Percentiles rank a stretch among this genome's conserved stretches.
Conservation (phyloP, 1,139 yeast genomes). For the Pichia cactophila region DNA sequence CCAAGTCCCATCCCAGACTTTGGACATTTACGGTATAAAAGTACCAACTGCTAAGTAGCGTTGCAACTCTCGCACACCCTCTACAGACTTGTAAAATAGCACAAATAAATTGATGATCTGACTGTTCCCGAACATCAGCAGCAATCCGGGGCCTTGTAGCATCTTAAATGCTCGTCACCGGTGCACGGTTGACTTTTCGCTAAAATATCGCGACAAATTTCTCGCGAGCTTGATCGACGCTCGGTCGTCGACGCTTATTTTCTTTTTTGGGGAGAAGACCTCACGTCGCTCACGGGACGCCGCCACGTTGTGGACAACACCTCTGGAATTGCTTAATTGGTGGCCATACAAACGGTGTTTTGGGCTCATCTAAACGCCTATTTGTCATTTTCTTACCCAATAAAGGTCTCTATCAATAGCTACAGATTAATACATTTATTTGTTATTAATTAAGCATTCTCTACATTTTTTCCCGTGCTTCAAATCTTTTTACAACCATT, state of each 20-base stretch:
- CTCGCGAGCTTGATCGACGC: neutral
- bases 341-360: neutral
- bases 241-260: neutral
- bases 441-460: constrained; percentile 1
- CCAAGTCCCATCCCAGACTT: constrained; percentile 40
- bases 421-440: constrained; percentile 2
- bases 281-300: neutral
- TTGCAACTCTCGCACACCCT: neutral
- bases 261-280: neutral
- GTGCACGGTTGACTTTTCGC: too few relatives aligned
- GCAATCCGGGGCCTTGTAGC: too few relatives aligned
- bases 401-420: neutral
- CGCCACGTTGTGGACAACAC: constrained; percentile 1
- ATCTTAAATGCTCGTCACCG: too few relatives aligned
- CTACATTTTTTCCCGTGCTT: neutral
- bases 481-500: neutral
- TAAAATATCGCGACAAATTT: too few relatives aligned
- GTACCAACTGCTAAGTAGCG: constrained; percentile 1
- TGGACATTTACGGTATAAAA: constrained; percentile 43
- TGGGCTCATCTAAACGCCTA: neutral
- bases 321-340: neutral
- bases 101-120: too few relatives aligned
- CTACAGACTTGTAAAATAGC: too few relatives aligned
- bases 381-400: neutral
- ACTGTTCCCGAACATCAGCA: too few relatives aligned